Evolutionary conservation across 202 grass and related monocot species (phyloP).

Genomic region (Zizania palustris): DNA sequence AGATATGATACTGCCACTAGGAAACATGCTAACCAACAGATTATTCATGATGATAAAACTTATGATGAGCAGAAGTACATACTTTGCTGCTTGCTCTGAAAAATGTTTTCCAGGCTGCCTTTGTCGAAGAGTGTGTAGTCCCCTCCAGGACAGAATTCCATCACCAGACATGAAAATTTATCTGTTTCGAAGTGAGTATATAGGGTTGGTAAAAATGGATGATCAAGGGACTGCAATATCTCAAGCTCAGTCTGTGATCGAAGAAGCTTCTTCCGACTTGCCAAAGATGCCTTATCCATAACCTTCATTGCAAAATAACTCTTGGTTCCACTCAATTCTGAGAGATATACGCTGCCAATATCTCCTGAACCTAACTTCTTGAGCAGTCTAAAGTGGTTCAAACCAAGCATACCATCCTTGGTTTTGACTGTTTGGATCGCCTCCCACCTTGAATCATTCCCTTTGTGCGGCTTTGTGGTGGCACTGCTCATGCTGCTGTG

Average conservation of each 20-base stretch:
- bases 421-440: slow-evolving; percentile 66
- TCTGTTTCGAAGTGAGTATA: slow-evolving; percentile 96
- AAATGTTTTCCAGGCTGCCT: slow-evolving; percentile 92
- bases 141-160: slow-evolving; percentile 95
- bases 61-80: slow-evolving; percentile 38
- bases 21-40: slow-evolving; percentile 6
- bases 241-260: slow-evolving; percentile 89
- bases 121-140: slow-evolving; percentile 91
- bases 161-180: slow-evolving; percentile 93
- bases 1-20: not conserved
- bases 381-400: slow-evolving; percentile 78
- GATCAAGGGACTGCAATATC: slow-evolving; percentile 86
- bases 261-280: slow-evolving; percentile 86
- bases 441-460: slow-evolving; percentile 87
- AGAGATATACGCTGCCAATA: slow-evolving; percentile 84
- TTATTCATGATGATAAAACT: not conserved
- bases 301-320: slow-evolving; percentile 94
- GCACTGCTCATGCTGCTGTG: slow-evolving; percentile 77
- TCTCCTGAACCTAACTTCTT: slow-evolving; percentile 80
- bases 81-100: slow-evolving; percentile 95
- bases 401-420: slow-evolving; percentile 63
- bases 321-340: slow-evolving; percentile 73
- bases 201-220: slow-evolving; percentile 88
- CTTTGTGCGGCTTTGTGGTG: slow-evolving; percentile 81
- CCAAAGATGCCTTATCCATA: slow-evolving; percentile 90